Conservation (phyloP, 306 rosid genomes). For the Quillaja saponaria region DNA sequence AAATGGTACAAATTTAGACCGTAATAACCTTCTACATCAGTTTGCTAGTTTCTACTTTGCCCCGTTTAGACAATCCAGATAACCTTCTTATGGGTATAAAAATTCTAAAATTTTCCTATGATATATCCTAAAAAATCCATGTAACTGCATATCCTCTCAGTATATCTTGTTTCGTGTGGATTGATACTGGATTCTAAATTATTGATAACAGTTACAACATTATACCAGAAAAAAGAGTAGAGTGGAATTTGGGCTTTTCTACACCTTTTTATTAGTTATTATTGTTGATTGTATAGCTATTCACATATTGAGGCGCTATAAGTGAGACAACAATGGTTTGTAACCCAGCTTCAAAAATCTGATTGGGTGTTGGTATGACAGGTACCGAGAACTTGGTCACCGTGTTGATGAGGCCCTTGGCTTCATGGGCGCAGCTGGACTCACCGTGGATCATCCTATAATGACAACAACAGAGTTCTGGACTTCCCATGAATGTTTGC, state of each 20-base stretch:
- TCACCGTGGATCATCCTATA: constrained; percentile 90
- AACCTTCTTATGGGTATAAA: not conserved
- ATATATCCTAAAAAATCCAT: no score
- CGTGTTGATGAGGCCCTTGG: constrained; percentile 99
- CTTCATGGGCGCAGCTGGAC: constrained; percentile 98
- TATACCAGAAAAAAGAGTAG: no score
- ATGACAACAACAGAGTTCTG: constrained; percentile 96
- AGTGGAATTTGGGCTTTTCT: not conserved
- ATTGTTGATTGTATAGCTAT: not conserved
- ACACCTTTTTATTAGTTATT: not conserved
- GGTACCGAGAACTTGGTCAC: constrained; percentile 93
- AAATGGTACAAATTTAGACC: constrained; percentile 11
- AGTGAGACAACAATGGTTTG: not conserved
- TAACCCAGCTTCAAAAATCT: not conserved
- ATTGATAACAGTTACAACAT: no score
- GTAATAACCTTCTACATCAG: not conserved
- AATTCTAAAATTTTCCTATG: not conserved
- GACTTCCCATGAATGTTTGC: constrained; percentile 97
- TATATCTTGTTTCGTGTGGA: no score
- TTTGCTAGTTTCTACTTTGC: constrained; percentile 4
- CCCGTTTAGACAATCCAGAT: constrained; percentile 1
- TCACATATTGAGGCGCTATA: no score
- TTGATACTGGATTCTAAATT: no score
- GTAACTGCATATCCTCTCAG: no score
- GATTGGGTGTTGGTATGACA: constrained; percentile 38